Percentiles rank a stretch among this genome's conserved stretches.
Evolutionary conservation across 2,329 filamentous ascomycete genomes (phyloP).

Genomic region (Curvularia spicifera): DNA sequence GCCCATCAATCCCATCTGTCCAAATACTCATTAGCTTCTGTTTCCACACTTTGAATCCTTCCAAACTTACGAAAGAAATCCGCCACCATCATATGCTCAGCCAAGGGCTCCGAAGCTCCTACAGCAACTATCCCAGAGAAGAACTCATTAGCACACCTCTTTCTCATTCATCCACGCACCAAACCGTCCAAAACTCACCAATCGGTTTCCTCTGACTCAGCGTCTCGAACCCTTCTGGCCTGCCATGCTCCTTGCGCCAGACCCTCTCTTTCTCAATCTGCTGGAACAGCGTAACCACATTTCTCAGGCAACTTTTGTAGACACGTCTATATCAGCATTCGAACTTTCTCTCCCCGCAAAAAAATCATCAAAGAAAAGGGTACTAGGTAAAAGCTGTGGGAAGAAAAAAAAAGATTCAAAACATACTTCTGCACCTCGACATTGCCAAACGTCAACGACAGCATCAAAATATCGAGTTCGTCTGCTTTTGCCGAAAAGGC

Average conservation of each 20-base stretch:
- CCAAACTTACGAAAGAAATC: conserved; percentile 77
- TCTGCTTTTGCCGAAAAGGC: conserved; percentile 81
- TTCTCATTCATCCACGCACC: not conserved
- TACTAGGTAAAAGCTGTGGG: not conserved
- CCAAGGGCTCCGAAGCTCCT: conserved; percentile 83
- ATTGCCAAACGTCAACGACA: conserved; percentile 94
- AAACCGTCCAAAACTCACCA: conserved; percentile 30
- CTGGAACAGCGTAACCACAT: conserved; percentile 89
- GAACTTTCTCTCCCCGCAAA: too few species aligned
- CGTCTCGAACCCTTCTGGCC: conserved; percentile 72
- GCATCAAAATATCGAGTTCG: conserved; percentile 82
- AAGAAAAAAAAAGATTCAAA: not conserved
- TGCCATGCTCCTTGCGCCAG: conserved; percentile 77
- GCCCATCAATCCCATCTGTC: conserved; percentile 56
- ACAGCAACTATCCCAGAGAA: conserved; percentile 66
- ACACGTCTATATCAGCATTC: too few species aligned
- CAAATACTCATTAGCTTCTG: conserved; percentile 11
- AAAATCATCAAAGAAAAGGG: too few species aligned
- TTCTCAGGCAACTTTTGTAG: conserved; percentile 74
- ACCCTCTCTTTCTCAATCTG: conserved; percentile 86
- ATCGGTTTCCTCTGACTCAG: conserved; percentile 77
- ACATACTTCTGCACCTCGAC: conserved; percentile 80
- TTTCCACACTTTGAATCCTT: not conserved
- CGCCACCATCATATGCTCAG: conserved; percentile 74
- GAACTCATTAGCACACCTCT: not conserved